Percentiles rank a stretch among this genome's conserved stretches.
phyloP scores from a whole-genome alignment of 768 basidiomycete species.

The Kwoniella sp. region DNA sequence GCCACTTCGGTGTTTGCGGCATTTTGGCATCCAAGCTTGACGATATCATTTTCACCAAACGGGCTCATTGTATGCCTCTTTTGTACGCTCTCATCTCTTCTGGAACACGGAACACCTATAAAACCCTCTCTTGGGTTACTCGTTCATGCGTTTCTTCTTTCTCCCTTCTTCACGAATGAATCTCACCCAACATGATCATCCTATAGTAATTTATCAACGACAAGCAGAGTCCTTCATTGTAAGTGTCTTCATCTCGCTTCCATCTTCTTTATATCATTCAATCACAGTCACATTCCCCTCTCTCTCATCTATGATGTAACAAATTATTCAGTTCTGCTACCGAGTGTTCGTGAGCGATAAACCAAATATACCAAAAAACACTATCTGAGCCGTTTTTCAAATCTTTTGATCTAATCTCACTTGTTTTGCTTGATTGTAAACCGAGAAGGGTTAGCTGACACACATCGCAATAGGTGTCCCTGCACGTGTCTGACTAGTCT shows the following conservation, averaged over 20 bases:
- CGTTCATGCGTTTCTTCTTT: conserved; percentile 1
- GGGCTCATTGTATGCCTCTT: no score
- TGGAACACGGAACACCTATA: no score
- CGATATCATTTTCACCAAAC: no score
- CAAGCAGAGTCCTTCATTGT: conserved; percentile 20
- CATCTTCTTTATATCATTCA: background rate
- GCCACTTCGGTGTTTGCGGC: no score
- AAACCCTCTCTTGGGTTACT: background rate
- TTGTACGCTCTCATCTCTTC: no score
- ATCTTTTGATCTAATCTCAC: background rate
- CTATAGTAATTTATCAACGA: background rate
- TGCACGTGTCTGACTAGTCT: background rate
- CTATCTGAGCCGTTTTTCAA: conserved; percentile 35
- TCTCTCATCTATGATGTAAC: conserved; percentile 41
- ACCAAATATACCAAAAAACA: conserved; percentile 47
- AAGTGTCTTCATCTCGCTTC: conserved; percentile 3
- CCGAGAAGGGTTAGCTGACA: no score
- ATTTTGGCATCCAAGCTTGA: no score
- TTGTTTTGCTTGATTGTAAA: no score
- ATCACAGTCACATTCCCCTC: background rate
- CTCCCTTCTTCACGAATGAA: conserved; percentile 7
- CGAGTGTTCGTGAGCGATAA: conserved; percentile 53
- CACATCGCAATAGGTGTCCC: background rate
- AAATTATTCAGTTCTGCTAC: conserved; percentile 54
- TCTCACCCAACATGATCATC: conserved; percentile 19